These are phyloP conservation scores for Podaxis sp. DNA, from an alignment of 768 basidiomycete genomes.

Conservation along the genomic window DNA sequence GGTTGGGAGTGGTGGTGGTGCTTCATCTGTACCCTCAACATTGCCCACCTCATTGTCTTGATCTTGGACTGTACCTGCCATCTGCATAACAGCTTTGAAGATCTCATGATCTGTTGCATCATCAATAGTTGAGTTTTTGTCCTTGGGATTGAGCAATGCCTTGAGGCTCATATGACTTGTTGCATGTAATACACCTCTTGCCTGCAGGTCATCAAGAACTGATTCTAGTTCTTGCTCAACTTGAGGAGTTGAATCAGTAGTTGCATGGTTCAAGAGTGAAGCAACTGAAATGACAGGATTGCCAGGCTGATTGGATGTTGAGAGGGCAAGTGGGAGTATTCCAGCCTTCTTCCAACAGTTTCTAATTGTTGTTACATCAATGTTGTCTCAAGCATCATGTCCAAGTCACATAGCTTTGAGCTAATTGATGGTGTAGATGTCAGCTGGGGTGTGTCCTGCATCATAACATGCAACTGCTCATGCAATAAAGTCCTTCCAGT, in stretches of 20 bases:
- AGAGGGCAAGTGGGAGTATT: neutral
- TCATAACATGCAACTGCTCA: neutral
- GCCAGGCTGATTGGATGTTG: neutral
- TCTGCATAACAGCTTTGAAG: too few species aligned
- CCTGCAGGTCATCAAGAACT: too few species aligned
- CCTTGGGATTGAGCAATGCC: neutral
- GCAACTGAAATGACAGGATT: neutral
- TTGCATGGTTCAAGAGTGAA: neutral
- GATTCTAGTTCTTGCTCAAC: too few species aligned
- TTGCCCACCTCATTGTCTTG: too few species aligned
- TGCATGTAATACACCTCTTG: too few species aligned
- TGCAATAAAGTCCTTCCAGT: neutral
- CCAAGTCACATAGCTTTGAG: neutral
- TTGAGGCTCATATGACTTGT: too few species aligned
- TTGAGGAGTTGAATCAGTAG: neutral
- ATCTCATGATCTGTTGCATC: too few species aligned
- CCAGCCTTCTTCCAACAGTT: too few species aligned
- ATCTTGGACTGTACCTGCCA: too few species aligned
- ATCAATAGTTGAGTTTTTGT: neutral
- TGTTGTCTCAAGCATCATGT: neutral
- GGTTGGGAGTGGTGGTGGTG: neutral
- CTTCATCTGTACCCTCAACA: too few species aligned
- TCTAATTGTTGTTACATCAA: neutral
- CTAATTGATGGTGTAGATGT: neutral
- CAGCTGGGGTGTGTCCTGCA: neutral